Evolutionary conservation across 1,284 basidiomycete species (phyloP).

Genomic region (Trametes versicolor): DNA sequence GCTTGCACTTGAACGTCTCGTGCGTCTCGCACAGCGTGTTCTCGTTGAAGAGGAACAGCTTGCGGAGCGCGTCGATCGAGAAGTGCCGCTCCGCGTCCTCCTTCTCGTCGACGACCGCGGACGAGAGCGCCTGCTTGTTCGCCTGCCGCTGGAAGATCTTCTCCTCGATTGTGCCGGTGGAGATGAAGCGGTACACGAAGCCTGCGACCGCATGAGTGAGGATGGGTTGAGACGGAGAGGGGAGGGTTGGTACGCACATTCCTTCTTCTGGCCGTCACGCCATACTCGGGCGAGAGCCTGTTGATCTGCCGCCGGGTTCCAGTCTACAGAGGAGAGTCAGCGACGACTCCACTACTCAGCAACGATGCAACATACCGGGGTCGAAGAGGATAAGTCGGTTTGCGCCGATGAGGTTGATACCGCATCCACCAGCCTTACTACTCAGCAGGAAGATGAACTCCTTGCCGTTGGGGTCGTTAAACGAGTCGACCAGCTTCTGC

Average conservation of each 20-base stretch:
- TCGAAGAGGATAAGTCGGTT: conserved; percentile 97
- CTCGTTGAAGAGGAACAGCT: conserved; percentile 94
- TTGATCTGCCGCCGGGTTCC: conserved; percentile 99
- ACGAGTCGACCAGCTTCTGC: conserved; percentile 97
- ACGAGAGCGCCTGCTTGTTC: conserved; percentile 96
- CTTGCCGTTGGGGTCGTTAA: conserved; percentile 95
- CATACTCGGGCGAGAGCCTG: conserved; percentile 98
- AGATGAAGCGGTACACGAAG: conserved; percentile 98
- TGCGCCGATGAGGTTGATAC: conserved; percentile 98
- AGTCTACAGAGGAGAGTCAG: conserved; percentile 64
- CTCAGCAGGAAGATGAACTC: conserved; percentile 97
- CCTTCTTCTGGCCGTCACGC: conserved; percentile 99
- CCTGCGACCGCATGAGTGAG: conserved; percentile 54
- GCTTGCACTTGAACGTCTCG: conserved; percentile 97
- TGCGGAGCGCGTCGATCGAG: conserved; percentile 88
- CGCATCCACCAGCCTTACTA: conserved; percentile 97
- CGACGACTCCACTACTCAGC: no score
- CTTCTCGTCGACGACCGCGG: conserved; percentile 97
- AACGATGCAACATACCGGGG: conserved; percentile 67
- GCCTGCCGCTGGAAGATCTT: conserved; percentile 98
- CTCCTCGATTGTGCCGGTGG: conserved; percentile 98
- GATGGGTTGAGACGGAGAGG: no score
- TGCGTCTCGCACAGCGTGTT: conserved; percentile 94
- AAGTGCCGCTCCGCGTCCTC: conserved; percentile 97
- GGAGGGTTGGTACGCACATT: conserved; percentile 66